phyloP scores from a whole-genome alignment of 2,329 filamentous ascomycete genomes.

The Neofusicoccum parvum region DNA sequence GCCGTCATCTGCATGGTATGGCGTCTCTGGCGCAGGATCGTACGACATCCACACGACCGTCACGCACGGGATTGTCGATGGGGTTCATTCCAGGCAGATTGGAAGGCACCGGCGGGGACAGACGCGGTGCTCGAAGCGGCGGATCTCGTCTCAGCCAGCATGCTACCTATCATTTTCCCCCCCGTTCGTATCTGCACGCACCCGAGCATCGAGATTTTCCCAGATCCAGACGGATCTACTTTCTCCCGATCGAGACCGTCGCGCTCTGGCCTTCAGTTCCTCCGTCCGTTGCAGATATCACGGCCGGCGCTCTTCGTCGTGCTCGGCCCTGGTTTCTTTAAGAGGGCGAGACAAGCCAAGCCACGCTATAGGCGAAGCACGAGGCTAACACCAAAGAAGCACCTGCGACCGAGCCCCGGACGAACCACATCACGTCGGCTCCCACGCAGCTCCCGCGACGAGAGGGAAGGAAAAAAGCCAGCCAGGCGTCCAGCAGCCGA shows the following conservation, averaged over 20 bases:
- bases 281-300: background rate
- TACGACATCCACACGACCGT: background rate
- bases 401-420: background rate
- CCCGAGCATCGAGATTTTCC: background rate
- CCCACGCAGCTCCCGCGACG: background rate
- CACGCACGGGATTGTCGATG: background rate
- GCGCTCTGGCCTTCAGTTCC: background rate
- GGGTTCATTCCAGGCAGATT: background rate
- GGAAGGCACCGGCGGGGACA: background rate
- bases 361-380: background rate
- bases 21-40: background rate
- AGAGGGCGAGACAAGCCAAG: background rate
- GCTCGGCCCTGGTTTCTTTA: background rate
- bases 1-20: background rate
- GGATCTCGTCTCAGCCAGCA: background rate
- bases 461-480: too few relatives aligned
- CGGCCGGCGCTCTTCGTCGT: background rate
- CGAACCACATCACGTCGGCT: slow-evolving; percentile 2
- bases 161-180: background rate
- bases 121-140: background rate
- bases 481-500: slow-evolving; percentile 5
- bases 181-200: background rate
- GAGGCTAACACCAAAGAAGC: slow-evolving; percentile 10
- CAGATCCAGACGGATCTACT: background rate
- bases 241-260: background rate